Base-by-base conservation (phyloP, 2,329 filamentous ascomycete species). In the Penicillium sp. region DNA sequence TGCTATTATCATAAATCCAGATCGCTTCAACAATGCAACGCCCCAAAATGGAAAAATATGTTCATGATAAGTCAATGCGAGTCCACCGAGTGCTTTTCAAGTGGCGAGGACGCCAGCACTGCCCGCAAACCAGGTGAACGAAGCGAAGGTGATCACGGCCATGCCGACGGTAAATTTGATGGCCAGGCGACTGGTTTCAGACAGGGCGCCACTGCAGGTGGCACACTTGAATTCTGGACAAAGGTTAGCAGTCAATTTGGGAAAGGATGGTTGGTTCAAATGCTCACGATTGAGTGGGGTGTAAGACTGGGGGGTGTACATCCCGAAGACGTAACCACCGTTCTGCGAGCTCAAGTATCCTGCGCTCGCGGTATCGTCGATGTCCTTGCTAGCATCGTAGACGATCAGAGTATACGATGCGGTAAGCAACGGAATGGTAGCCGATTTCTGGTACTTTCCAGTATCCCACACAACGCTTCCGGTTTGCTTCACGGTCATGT, bases 331-430 rank as follows among this genome's bases (percentile, higher is more conserved):
- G 66, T 81, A 83, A 17, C 79, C 76, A 12, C 79, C 76, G 56
- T 77, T 78, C 66, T 77, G 81, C 2, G 79, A 75, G 17, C 74
- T 77, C 43, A 89, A 70, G 66, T 86, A 80, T 6, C 86, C 86
- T 0, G 86, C 77, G 15, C 68, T 70, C 2, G 85, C 74, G 19
- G 78, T 74, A 5, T 83, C 82, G 21, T 74, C 82, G 41, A 83
- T 74, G 17, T 78, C 80, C 60, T 79, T 79, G 29, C 77, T 75
- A 8, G 82, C 78, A 70, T 89, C 86, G 66, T 86, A 83, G 56
- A 89, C 81, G 55, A 86, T 75, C 42, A 89, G 77, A 1, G 85
- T 88, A 71, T 89, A 89, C 44, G 80, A 85, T 47, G 85, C 85
- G 9, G 79, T 81, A 36, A 86, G 71, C 53, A 88, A 76, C 7